A percentile compares a stretch with the other conserved stretches of the same genome.
phyloP scores from a whole-genome alignment of 2,329 filamentous ascomycete genomes.

The Corynespora cassiicola region DNA sequence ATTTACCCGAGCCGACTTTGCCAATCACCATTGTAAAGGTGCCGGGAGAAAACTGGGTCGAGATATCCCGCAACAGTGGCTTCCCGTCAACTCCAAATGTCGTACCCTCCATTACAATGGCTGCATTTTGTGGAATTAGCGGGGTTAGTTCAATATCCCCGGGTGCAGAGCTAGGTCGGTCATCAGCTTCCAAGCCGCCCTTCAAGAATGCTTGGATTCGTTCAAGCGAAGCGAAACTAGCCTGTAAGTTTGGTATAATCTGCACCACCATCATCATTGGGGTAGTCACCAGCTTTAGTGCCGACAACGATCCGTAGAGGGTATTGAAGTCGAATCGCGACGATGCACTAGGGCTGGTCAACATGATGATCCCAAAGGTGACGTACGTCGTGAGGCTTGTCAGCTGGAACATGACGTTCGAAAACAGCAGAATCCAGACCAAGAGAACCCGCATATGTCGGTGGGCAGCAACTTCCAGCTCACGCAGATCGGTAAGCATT shows the following conservation, averaged over 20 bases:
- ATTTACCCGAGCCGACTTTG: slow-evolving; percentile 23
- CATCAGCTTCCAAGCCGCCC: background rate
- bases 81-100: slow-evolving; percentile 10
- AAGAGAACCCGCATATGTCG: slow-evolving; percentile 14
- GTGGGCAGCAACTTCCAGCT: slow-evolving; percentile 21
- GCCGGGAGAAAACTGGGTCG: slow-evolving; percentile 1
- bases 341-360: slow-evolving; percentile 8
- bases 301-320: slow-evolving; percentile 32
- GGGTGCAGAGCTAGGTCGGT: background rate
- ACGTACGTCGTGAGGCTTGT: slow-evolving; percentile 24
- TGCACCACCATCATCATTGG: slow-evolving; percentile 25
- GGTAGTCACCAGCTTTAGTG: slow-evolving; percentile 29
- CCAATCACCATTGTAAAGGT: slow-evolving; percentile 18
- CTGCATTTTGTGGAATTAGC: slow-evolving; percentile 1
- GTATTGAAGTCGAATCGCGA: slow-evolving; percentile 22
- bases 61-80: slow-evolving; percentile 11
- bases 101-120: slow-evolving; percentile 44
- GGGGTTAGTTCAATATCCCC: background rate
- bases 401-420: slow-evolving; percentile 28
- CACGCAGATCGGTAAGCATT: slow-evolving; percentile 22
- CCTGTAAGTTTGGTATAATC: slow-evolving; percentile 18
- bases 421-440: slow-evolving; percentile 22
- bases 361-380: slow-evolving; percentile 23
- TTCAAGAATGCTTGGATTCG: slow-evolving; percentile 24
- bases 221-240: slow-evolving; percentile 23